phyloP scores from a whole-genome alignment of 2,329 filamentous ascomycete species.

The Lasiodiplodia gonubiensis region DNA sequence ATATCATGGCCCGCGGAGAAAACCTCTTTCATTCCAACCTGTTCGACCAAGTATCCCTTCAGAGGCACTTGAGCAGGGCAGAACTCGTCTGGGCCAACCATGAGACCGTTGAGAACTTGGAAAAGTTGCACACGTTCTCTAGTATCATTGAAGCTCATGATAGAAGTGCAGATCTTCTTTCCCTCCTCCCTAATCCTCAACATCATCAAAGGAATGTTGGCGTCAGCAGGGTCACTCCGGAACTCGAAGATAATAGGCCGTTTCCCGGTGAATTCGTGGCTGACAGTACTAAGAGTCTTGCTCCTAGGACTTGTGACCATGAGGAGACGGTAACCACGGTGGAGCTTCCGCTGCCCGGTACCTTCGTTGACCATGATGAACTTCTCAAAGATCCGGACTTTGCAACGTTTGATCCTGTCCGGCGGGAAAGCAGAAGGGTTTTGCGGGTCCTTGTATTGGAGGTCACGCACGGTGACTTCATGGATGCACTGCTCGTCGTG shows the following conservation, averaged over 20 bases:
- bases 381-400: constrained; percentile 77
- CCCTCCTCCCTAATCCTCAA: constrained; percentile 71
- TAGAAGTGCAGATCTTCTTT: constrained; percentile 64
- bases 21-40: constrained; percentile 56
- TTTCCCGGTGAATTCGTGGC: constrained; percentile 69
- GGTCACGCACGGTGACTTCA: constrained; percentile 70
- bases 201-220: constrained; percentile 71
- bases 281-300: constrained; percentile 77
- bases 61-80: constrained; percentile 74
- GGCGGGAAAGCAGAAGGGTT: constrained; percentile 75
- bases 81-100: constrained; percentile 70
- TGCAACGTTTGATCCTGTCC: constrained; percentile 73
- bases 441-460: constrained; percentile 81
- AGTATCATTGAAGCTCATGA: constrained; percentile 77
- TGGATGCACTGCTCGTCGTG: constrained; percentile 74
- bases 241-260: constrained; percentile 79
- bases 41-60: constrained; percentile 68
- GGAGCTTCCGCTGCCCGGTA: constrained; percentile 72
- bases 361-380: constrained; percentile 71
- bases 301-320: constrained; percentile 78
- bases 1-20: constrained; percentile 47
- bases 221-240: constrained; percentile 58
- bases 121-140: constrained; percentile 74
- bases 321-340: constrained; percentile 79
- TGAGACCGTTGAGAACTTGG: constrained; percentile 73